Evolutionary conservation across 768 basidiomycete genomes (phyloP).

Genomic region (Tylopilus vinaceipallidus): DNA sequence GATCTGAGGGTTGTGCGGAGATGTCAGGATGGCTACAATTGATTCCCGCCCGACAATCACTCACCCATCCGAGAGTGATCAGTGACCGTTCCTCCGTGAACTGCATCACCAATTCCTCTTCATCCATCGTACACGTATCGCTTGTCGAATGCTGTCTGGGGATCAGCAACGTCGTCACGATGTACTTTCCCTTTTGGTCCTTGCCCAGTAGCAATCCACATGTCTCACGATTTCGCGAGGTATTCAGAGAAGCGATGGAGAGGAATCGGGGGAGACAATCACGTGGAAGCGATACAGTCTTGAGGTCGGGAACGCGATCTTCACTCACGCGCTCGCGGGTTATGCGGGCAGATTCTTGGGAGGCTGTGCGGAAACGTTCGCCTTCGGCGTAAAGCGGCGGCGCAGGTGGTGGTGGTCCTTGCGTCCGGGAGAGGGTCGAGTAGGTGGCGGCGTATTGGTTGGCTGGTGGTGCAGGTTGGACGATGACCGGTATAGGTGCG

Average conservation of each 20-base stretch:
- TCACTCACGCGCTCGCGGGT: slow-evolving; percentile 27
- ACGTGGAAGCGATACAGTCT: slow-evolving; percentile 66
- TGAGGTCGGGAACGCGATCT: slow-evolving; percentile 46
- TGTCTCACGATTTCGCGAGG: slow-evolving; percentile 76
- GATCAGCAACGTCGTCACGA: slow-evolving; percentile 80
- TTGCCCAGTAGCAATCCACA: slow-evolving; percentile 84
- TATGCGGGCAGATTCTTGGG: slow-evolving; percentile 36
- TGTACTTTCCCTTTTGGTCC: slow-evolving; percentile 53
- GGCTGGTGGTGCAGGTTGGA: slow-evolving; percentile 3
- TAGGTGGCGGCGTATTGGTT: slow-evolving; percentile 23
- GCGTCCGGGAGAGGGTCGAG: slow-evolving; percentile 28
- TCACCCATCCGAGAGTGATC: slow-evolving; percentile 90
- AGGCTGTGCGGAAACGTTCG: slow-evolving; percentile 33
- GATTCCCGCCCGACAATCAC: slow-evolving; percentile 18
- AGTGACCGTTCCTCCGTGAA: slow-evolving; percentile 80
- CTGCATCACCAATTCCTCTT: slow-evolving; percentile 81
- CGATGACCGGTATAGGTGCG: slow-evolving; percentile 17
- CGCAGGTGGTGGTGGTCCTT: slow-evolving; percentile 18
- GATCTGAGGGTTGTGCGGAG: slow-evolving; percentile 48
- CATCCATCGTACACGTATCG: slow-evolving; percentile 92
- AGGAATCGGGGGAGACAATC: slow-evolving; percentile 76
- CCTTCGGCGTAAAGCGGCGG: slow-evolving; percentile 23
- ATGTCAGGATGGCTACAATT: background rate
- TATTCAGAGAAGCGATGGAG: slow-evolving; percentile 76
- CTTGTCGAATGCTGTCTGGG: slow-evolving; percentile 87